A percentile compares a stretch with the other conserved stretches of the same genome.
phyloP scores from a whole-genome alignment of 2,329 filamentous ascomycete species.

The Xylariaceae sp. region DNA sequence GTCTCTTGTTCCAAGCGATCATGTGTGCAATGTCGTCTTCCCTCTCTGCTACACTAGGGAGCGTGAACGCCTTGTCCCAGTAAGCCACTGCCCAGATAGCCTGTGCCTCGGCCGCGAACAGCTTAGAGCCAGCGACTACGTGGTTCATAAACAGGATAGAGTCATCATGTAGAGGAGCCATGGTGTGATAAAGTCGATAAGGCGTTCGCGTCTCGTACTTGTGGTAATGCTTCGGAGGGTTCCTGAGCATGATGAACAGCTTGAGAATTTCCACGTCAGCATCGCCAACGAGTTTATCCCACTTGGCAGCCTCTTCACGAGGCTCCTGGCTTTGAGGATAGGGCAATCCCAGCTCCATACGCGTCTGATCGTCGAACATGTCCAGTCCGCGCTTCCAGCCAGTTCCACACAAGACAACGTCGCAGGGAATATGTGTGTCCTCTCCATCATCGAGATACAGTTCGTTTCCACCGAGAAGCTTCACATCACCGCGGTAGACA shows the following conservation, averaged over 20 bases:
- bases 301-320: slow-evolving; percentile 13
- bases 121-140: slow-evolving; percentile 17
- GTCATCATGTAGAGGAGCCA: slow-evolving; percentile 19
- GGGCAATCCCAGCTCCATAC: slow-evolving; percentile 18
- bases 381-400: slow-evolving; percentile 15
- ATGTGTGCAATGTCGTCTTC: slow-evolving; percentile 18
- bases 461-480: no score
- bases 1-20: slow-evolving; percentile 12
- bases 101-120: slow-evolving; percentile 21
- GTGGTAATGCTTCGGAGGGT: slow-evolving; percentile 21
- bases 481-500: no score
- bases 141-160: slow-evolving; percentile 24
- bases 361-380: slow-evolving; percentile 22
- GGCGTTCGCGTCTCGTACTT: slow-evolving; percentile 16
- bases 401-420: no score
- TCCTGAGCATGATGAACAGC: slow-evolving; percentile 20
- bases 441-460: no score
- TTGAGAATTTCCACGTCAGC: slow-evolving; percentile 17
- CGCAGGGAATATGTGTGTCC: no score
- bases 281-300: slow-evolving; percentile 16
- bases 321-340: slow-evolving; percentile 14
- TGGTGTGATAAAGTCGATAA: slow-evolving; percentile 20
- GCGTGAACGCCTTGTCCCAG: slow-evolving; percentile 17
- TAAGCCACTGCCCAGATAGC: slow-evolving; percentile 18
- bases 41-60: slow-evolving; percentile 17